Evolutionary conservation across 2,329 filamentous ascomycete genomes (phyloP).

Genomic region (Alternaria novae-zelandiae): DNA sequence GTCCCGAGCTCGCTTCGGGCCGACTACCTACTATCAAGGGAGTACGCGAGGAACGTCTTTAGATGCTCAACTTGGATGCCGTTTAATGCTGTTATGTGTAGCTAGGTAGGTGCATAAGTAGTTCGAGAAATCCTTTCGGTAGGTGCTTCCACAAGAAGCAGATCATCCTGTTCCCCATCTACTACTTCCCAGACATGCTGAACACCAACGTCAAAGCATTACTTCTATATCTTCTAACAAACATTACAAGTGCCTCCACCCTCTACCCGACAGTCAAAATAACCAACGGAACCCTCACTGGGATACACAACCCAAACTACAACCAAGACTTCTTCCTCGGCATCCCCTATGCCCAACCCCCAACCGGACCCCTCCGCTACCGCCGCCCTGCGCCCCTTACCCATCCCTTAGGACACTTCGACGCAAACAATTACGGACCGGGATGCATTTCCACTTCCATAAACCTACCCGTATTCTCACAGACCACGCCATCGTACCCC

Average conservation of each 20-base stretch:
- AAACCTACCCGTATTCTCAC: neutral
- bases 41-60: neutral
- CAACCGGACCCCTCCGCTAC: slow-evolving; percentile 1
- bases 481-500: neutral
- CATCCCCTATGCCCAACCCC: slow-evolving; percentile 18
- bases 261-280: neutral
- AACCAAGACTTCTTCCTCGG: slow-evolving; percentile 19
- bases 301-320: neutral
- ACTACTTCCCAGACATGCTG: neutral
- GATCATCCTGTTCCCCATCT: neutral
- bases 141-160: neutral
- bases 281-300: slow-evolving; percentile 1
- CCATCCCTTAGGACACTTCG: slow-evolving; percentile 2
- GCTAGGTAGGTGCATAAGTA: neutral
- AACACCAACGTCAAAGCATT: neutral
- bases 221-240: neutral
- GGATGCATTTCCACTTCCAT: neutral
- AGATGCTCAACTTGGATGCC: neutral
- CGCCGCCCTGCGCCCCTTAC: slow-evolving; percentile 1
- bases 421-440: neutral
- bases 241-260: neutral
- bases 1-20: neutral
- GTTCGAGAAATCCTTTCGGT: neutral
- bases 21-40: neutral
- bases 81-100: neutral